These are phyloP conservation scores for Schizochytrium sp. DNA, from an alignment of 108 stramenopile species.

Conservation along the genomic window DNA sequence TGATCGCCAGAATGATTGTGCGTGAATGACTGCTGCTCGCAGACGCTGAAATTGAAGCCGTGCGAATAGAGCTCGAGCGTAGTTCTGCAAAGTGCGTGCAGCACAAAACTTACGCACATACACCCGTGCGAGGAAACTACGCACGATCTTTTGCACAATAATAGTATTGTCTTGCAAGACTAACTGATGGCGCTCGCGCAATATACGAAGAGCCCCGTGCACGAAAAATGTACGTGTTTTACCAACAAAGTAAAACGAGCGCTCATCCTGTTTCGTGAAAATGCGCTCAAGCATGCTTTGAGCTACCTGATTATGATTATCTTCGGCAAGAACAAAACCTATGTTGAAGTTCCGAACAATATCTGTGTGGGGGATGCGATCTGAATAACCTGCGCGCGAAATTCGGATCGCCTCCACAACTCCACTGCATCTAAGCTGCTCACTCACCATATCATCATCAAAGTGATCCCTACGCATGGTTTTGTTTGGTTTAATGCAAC, in stretches of 20 bases:
- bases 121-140: background rate
- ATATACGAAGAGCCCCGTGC: background rate
- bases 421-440: conserved; percentile 83
- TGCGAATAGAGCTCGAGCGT: too few relatives aligned
- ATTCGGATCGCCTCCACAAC: conserved; percentile 82
- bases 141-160: background rate
- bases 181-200: background rate
- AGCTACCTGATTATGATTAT: background rate
- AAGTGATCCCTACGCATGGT: conserved; percentile 74
- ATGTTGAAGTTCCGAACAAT: background rate
- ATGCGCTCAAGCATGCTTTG: background rate
- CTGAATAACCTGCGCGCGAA: conserved; percentile 80
- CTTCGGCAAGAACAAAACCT: background rate
- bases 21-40: too few relatives aligned
- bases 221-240: background rate
- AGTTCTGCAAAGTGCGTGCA: too few relatives aligned
- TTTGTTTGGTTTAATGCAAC: conserved; percentile 86
- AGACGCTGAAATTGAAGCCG: too few relatives aligned
- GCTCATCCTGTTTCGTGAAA: background rate
- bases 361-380: conserved; percentile 72
- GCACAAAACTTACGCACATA: too few relatives aligned
- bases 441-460: conserved; percentile 75
- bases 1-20: too few relatives aligned
- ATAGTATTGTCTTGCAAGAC: background rate
- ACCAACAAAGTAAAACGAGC: background rate